Percentiles rank a stretch among this genome's conserved stretches.
These are phyloP conservation scores for Sedum album DNA, from an alignment of 164 flowering plant species.

Conservation along the genomic window DNA sequence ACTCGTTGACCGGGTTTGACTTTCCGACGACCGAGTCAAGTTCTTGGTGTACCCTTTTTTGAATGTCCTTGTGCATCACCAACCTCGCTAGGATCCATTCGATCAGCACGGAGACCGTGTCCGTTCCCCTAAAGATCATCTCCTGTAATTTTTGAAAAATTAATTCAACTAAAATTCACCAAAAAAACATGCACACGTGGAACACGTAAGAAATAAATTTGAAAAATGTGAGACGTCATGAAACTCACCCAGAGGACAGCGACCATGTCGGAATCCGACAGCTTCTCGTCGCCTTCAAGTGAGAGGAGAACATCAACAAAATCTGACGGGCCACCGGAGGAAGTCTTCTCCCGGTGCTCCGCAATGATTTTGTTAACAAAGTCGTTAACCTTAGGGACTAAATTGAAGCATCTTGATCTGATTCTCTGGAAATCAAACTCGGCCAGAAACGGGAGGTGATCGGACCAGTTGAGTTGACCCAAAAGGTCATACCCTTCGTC, in stretches of 20 bases:
- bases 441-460: slow-evolving; percentile 45
- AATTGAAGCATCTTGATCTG: slow-evolving; percentile 37
- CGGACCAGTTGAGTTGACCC: slow-evolving; percentile 53
- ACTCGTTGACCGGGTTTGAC: slow-evolving; percentile 32
- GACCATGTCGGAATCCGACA: slow-evolving; percentile 52
- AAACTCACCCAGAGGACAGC: slow-evolving; percentile 65
- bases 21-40: slow-evolving; percentile 37
- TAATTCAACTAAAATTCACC: neutral
- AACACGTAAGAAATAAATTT: neutral
- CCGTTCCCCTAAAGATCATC: slow-evolving; percentile 72
- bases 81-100: slow-evolving; percentile 67
- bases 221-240: neutral
- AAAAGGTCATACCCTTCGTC: slow-evolving; percentile 52
- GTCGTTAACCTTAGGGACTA: slow-evolving; percentile 50
- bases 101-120: slow-evolving; percentile 45
- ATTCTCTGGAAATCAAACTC: slow-evolving; percentile 41
- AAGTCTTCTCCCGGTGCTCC: slow-evolving; percentile 22
- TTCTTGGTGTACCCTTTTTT: slow-evolving; percentile 40
- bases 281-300: slow-evolving; percentile 35
- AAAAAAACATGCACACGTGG: neutral
- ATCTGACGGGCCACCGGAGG: slow-evolving; percentile 15
- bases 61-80: slow-evolving; percentile 46
- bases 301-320: slow-evolving; percentile 57
- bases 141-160: slow-evolving; percentile 29
- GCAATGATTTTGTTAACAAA: slow-evolving; percentile 38